Conservation (phyloP, 1,284 basidiomycete genomes). For the Apiotrichum veenhuisii region DNA sequence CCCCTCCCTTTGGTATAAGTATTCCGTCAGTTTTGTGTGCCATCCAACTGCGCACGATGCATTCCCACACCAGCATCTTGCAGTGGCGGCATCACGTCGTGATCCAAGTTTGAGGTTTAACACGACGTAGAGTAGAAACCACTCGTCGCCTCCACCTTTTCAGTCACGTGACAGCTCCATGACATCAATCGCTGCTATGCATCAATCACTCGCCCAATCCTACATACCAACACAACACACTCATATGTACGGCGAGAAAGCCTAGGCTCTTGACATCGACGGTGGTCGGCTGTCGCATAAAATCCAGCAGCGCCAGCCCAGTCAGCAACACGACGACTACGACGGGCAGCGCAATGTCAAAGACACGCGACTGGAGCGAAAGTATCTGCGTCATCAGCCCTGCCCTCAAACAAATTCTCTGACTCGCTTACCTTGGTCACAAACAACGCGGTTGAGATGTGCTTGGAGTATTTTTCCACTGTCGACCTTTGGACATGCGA, state of each 20-base stretch:
- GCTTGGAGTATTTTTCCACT: neutral
- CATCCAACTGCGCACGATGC: too few relatives aligned
- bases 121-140: too few relatives aligned
- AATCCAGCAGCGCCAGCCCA: neutral
- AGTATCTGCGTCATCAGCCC: constrained; percentile 16
- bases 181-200: too few relatives aligned
- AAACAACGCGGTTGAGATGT: constrained; percentile 9
- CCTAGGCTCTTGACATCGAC: neutral
- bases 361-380: constrained; percentile 23
- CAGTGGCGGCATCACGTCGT: too few relatives aligned
- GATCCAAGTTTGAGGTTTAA: too few relatives aligned
- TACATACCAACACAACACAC: neutral
- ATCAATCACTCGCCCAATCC: neutral
- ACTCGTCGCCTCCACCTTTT: too few relatives aligned
- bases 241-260: neutral
- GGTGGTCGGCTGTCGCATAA: neutral
- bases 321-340: constrained; percentile 17
- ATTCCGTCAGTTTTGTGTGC: too few relatives aligned
- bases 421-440: constrained; percentile 19
- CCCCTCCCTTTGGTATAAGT: too few relatives aligned
- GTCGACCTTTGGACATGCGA: neutral
- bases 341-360: constrained; percentile 7
- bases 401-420: neutral
- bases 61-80: too few relatives aligned
- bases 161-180: too few relatives aligned